Conservation (phyloP, 805 yeast species). For the Yamadazyma scolyti region DNA sequence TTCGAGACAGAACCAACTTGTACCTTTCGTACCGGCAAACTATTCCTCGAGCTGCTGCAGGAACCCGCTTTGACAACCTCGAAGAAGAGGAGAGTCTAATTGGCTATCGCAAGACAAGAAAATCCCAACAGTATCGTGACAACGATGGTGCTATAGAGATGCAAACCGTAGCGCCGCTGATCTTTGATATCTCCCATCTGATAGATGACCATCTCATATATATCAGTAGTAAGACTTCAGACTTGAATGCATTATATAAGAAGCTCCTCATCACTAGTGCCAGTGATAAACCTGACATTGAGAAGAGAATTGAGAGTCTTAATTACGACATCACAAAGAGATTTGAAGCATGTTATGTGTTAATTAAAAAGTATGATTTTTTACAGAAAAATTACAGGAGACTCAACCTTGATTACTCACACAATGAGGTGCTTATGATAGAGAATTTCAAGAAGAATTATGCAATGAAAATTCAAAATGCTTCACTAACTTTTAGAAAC, state of each 20-base stretch:
- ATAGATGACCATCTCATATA: slow-evolving; percentile 59
- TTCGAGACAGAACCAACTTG: slow-evolving; percentile 91
- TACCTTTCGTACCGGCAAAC: slow-evolving; percentile 87
- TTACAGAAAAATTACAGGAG: slow-evolving; percentile 38
- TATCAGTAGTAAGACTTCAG: slow-evolving; percentile 53
- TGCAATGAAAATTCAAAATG: slow-evolving; percentile 79
- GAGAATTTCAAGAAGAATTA: slow-evolving; percentile 79
- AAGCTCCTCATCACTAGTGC: slow-evolving; percentile 85
- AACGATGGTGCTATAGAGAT: slow-evolving; percentile 36
- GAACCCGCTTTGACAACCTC: slow-evolving; percentile 31
- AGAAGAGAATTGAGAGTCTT: slow-evolving; percentile 71
- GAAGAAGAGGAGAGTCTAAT: slow-evolving; percentile 64
- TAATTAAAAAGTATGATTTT: slow-evolving; percentile 62
- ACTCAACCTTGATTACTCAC: slow-evolving; percentile 32
- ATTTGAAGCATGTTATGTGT: slow-evolving; percentile 75
- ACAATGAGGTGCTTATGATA: slow-evolving; percentile 60
- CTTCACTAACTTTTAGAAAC: slow-evolving; percentile 74
- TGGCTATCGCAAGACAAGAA: slow-evolving; percentile 20
- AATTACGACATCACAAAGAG: slow-evolving; percentile 70
- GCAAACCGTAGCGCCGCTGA: slow-evolving; percentile 69
- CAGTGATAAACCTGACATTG: slow-evolving; percentile 73
- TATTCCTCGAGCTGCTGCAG: slow-evolving; percentile 55
- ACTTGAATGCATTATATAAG: slow-evolving; percentile 68
- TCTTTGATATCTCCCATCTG: slow-evolving; percentile 69
- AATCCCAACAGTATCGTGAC: slow-evolving; percentile 20